Percentiles rank a stretch among this genome's conserved stretches.
phyloP scores from a whole-genome alignment of 352 stramenopile species.

The Pilasporangium apinafurcum region DNA sequence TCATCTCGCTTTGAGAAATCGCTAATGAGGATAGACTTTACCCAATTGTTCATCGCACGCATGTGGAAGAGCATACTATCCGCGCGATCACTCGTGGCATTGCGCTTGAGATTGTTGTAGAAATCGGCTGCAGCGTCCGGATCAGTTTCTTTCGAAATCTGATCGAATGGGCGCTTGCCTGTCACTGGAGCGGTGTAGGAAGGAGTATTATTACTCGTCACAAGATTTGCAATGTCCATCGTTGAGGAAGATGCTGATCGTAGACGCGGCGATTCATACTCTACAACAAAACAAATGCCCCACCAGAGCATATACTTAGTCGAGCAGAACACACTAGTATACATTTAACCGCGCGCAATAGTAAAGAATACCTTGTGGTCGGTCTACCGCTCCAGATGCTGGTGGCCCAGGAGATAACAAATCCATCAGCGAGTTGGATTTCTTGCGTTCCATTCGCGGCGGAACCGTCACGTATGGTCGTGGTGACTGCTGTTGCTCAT shows the following conservation, averaged over 20 bases:
- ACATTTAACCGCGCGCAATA: too few relatives aligned
- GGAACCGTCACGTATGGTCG: conserved; percentile 2
- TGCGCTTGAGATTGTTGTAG: conserved; percentile 81
- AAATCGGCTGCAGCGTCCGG: conserved; percentile 66
- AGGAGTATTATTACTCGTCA: conserved; percentile 19
- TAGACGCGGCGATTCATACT: conserved; percentile 11
- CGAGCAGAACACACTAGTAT: neutral
- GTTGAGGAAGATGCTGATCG: conserved; percentile 6
- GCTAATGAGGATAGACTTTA: conserved; percentile 95
- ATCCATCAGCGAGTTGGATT: conserved; percentile 75
- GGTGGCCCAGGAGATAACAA: conserved; percentile 56
- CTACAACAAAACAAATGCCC: neutral
- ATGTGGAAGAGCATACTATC: conserved; percentile 96
- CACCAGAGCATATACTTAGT: neutral
- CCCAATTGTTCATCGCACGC: conserved; percentile 97
- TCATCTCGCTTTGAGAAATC: conserved; percentile 82
- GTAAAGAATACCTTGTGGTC: conserved; percentile 14
- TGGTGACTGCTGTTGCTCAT: neutral
- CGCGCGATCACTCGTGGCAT: conserved; percentile 63
- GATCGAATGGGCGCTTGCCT: conserved; percentile 44
- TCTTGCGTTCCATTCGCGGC: conserved; percentile 34
- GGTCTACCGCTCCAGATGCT: conserved; percentile 22
- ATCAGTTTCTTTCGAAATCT: conserved; percentile 50
- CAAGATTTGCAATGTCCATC: conserved; percentile 61
- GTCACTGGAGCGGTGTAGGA: conserved; percentile 1